phyloP scores from a whole-genome alignment of 441 rosid genomes.

The Syzygium malaccense region DNA sequence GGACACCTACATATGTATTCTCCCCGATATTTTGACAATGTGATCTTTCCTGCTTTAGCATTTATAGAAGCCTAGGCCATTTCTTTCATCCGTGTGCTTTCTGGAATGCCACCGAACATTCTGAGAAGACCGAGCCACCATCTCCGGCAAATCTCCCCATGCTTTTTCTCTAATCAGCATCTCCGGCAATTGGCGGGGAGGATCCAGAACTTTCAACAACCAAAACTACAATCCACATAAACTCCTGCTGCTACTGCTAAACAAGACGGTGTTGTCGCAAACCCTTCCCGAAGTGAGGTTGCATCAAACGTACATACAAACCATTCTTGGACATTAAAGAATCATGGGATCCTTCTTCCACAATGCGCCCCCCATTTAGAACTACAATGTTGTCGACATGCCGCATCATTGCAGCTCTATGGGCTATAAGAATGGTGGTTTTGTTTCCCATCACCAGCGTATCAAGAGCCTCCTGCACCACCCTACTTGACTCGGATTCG shows the following conservation, averaged over 20 bases:
- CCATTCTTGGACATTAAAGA: slow-evolving; percentile 80
- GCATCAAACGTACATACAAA: slow-evolving; percentile 92
- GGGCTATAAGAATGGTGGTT: slow-evolving; percentile 90
- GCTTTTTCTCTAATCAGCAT: slow-evolving; percentile 5
- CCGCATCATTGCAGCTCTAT: slow-evolving; percentile 96
- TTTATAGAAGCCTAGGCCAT: neutral
- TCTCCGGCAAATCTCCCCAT: slow-evolving; percentile 14
- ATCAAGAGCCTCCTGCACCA: slow-evolving; percentile 96
- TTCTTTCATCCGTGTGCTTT: neutral
- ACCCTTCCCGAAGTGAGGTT: slow-evolving; percentile 95
- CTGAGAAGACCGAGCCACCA: neutral
- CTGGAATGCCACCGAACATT: neutral
- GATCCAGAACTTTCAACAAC: slow-evolving; percentile 17
- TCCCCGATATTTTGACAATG: slow-evolving; percentile 29
- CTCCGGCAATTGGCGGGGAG: slow-evolving; percentile 13
- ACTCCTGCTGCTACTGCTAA: slow-evolving; percentile 22
- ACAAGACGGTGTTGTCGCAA: slow-evolving; percentile 83
- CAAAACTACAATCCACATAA: slow-evolving; percentile 16
- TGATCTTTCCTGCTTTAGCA: slow-evolving; percentile 2
- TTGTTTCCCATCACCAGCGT: slow-evolving; percentile 95
- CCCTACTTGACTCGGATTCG: slow-evolving; percentile 95
- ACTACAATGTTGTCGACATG: slow-evolving; percentile 96
- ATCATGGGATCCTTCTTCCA: slow-evolving; percentile 93
- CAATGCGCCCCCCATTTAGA: slow-evolving; percentile 88
- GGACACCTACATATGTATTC: slow-evolving; percentile 26